A percentile compares a stretch with the other conserved stretches of the same genome.
These are phyloP conservation scores for Porcisia hertigi DNA, from an alignment of 208 protist species.

Conservation along the genomic window DNA sequence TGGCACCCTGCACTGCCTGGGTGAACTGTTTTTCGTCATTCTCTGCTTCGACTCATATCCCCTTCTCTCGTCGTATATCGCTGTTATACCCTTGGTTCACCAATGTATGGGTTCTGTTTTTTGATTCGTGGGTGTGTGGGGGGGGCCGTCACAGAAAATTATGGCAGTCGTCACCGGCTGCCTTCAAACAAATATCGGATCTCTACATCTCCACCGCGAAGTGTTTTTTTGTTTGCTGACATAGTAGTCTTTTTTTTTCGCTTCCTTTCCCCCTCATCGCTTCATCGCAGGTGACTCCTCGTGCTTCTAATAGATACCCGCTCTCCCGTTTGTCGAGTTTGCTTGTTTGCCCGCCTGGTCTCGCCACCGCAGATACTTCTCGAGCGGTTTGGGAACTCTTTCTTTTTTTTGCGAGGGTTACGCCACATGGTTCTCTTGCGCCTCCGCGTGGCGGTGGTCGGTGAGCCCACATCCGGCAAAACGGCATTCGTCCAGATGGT, in stretches of 20 bases:
- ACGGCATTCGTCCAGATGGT: constrained; percentile 91
- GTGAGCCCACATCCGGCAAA: constrained; percentile 90
- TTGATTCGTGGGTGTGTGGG: not conserved
- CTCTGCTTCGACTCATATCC: not conserved
- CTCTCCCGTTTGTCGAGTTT: not conserved
- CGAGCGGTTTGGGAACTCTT: not conserved
- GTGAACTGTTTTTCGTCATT: not conserved
- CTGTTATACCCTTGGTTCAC: not conserved
- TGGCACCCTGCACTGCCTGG: not conserved
- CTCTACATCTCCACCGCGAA: not conserved
- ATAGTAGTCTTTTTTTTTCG: not conserved
- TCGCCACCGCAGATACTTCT: not conserved
- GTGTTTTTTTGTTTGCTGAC: not conserved
- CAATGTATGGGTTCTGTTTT: not conserved
- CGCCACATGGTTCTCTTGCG: constrained; percentile 82
- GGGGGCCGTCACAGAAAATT: not conserved
- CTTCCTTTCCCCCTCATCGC: not conserved
- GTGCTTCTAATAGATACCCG: not conserved
- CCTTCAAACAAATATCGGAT: not conserved
- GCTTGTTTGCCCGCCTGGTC: not conserved
- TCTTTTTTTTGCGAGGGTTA: not conserved
- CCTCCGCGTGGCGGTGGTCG: constrained; percentile 84
- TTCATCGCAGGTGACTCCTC: not conserved
- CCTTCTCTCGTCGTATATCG: not conserved
- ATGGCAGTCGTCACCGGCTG: not conserved